Conservation (phyloP, 2,329 filamentous ascomycete genomes). For the Zymoseptoria passerinii region DNA sequence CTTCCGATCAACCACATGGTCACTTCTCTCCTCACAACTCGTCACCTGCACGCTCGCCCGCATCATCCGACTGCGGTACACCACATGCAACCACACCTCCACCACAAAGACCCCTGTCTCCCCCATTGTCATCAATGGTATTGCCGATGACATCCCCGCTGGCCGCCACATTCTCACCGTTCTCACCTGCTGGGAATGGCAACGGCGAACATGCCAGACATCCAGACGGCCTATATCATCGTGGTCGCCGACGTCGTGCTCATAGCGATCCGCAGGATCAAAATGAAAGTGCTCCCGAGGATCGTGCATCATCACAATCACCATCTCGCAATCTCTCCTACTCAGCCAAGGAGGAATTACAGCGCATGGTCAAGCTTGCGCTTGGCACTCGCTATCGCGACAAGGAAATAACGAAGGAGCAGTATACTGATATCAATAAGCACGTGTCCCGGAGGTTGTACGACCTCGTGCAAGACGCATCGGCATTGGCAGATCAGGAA, state of each 20-base stretch:
- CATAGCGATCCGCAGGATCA: conserved; percentile 17
- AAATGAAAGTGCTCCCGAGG: conserved; percentile 20
- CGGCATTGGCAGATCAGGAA: conserved; percentile 52
- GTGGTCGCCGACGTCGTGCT: conserved; percentile 17
- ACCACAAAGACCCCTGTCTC: conserved; percentile 57
- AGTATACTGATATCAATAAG: conserved; percentile 88
- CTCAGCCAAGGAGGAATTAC: conserved; percentile 79
- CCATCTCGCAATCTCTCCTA: conserved; percentile 51
- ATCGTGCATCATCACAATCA: conserved; percentile 15
- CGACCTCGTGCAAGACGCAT: conserved; percentile 49
- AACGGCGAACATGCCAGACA: conserved; percentile 8
- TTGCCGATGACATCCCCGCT: conserved; percentile 63
- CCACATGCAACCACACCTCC: conserved; percentile 64
- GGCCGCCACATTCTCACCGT: conserved; percentile 61
- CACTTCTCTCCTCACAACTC: conserved; percentile 39
- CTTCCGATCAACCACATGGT: conserved; percentile 26
- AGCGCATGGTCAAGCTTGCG: conserved; percentile 74
- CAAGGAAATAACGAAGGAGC: conserved; percentile 71
- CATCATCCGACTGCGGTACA: conserved; percentile 56
- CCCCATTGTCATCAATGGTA: conserved; percentile 61
- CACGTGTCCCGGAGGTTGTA: conserved; percentile 84
- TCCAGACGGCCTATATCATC: conserved; percentile 4
- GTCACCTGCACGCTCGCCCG: conserved; percentile 61
- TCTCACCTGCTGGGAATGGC: conserved; percentile 38
- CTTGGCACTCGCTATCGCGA: conserved; percentile 77